Evolutionary conservation across 2,329 filamentous ascomycete genomes (phyloP).

Genomic region (Penicillium sp.): DNA sequence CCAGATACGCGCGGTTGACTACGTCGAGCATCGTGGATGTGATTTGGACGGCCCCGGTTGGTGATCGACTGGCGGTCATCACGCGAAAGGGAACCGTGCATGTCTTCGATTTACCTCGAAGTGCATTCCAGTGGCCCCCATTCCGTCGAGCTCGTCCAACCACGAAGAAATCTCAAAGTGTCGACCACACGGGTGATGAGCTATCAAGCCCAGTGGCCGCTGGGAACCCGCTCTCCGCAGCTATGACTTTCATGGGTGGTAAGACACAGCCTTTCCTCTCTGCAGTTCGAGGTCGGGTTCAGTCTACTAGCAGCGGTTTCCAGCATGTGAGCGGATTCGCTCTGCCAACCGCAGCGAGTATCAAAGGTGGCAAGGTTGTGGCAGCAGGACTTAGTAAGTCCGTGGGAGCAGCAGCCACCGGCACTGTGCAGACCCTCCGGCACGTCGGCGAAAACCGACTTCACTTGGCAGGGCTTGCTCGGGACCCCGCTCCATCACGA

Average conservation of each 20-base stretch:
- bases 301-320: slow-evolving; percentile 51
- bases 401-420: slow-evolving; percentile 53
- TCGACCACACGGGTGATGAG: slow-evolving; percentile 53
- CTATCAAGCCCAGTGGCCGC: slow-evolving; percentile 48
- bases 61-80: slow-evolving; percentile 82
- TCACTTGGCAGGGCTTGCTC: slow-evolving; percentile 47
- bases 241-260: slow-evolving; percentile 69
- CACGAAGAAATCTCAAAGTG: slow-evolving; percentile 38
- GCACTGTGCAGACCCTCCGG: slow-evolving; percentile 52
- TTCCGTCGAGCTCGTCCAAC: slow-evolving; percentile 54
- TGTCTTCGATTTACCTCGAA: slow-evolving; percentile 81
- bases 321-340: slow-evolving; percentile 49
- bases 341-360: slow-evolving; percentile 51
- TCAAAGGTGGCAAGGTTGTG: slow-evolving; percentile 52
- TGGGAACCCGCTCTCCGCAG: slow-evolving; percentile 64
- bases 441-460: slow-evolving; percentile 55
- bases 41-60: slow-evolving; percentile 79
- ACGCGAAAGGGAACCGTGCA: slow-evolving; percentile 96
- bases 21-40: slow-evolving; percentile 89
- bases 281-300: slow-evolving; percentile 61
- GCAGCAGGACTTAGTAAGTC: slow-evolving; percentile 56
- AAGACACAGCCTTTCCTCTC: slow-evolving; percentile 65
- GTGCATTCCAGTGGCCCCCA: slow-evolving; percentile 85
- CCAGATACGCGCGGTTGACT: slow-evolving; percentile 88
- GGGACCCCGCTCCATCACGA: slow-evolving; percentile 46